Evolutionary conservation across 108 stramenopile species (phyloP), one percentile per base, ranked within the genome.

Genomic region (Conticribra weissflogii): DNA sequence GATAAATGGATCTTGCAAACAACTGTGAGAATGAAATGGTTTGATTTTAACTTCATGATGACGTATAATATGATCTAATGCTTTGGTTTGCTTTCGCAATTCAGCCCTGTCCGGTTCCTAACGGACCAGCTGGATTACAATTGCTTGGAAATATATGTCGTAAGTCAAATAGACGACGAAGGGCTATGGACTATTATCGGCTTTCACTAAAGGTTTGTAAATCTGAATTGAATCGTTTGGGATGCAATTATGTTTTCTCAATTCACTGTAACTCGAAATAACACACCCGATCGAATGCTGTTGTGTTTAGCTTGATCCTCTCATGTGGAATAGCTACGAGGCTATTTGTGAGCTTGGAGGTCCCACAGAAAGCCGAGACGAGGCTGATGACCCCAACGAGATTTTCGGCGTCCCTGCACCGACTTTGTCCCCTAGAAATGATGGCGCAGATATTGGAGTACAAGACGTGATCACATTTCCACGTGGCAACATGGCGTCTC

Each of bases 121-220:
- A 92, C 69, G 96, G 94, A 55, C 91, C 96, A 3, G 96, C 88
- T 12, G 96, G 96, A 15, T 61, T 96, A 36, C 61, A 86, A 51
- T 68, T 97, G 53, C 63, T 97, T 28, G 96, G 91, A 22, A 75
- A 88, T 60, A 84, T 95, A 33, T 97, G 93, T 65, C 78, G 83
- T 25, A 66, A 69, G 54, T 86, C 91, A 2, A 89, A 89, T 65
- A 89, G 95, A 3, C 82, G 76, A 58, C 72, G 85, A 18, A 68
- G 90, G 53, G 96, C 96, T 3, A 86, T 81, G 53, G 61, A 82
- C 33, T 96, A 91, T 64, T 96, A 84, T 78, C 78, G 79, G 9
- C 60, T 90, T 63, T 84, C 89, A 21, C 87, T 96, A 27, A 59
- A 85, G 83, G 80, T 84, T 63, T n/a, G 78, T 78, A 54, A 15